A percentile compares a stretch with the other conserved stretches of the same genome.
phyloP scores from a whole-genome alignment of 2,329 filamentous ascomycete genomes.

The Diaporthe vexans region DNA sequence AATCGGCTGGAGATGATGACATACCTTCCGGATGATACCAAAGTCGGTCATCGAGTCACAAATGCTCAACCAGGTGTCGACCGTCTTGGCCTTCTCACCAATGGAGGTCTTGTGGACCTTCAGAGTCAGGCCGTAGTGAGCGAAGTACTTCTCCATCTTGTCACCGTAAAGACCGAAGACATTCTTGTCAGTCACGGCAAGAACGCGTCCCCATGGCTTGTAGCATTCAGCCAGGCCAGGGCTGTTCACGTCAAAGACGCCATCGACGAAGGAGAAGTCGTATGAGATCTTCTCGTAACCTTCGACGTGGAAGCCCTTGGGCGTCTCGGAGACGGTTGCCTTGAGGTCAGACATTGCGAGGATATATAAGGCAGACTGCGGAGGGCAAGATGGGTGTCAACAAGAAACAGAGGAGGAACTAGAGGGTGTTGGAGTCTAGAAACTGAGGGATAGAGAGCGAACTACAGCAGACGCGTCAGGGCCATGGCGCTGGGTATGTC shows the following conservation, averaged over 20 bases:
- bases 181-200: constrained; percentile 80
- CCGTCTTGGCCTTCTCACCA: constrained; percentile 81
- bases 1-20: neutral
- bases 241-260: constrained; percentile 74
- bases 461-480: neutral
- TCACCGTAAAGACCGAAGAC: constrained; percentile 78
- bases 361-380: neutral
- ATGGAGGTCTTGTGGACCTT: constrained; percentile 81
- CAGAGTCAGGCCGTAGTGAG: constrained; percentile 72
- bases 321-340: constrained; percentile 74
- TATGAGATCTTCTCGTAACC: constrained; percentile 84
- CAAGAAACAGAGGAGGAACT: neutral
- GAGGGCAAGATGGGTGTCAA: neutral
- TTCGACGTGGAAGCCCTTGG: constrained; percentile 77
- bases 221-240: constrained; percentile 75
- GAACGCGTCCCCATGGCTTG: constrained; percentile 72
- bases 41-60: constrained; percentile 83
- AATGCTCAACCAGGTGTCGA: constrained; percentile 77
- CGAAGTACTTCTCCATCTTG: constrained; percentile 77
- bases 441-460: neutral
- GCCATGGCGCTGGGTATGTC: neutral
- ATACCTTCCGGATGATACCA: constrained; percentile 74
- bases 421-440: constrained; percentile 1
- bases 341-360: constrained; percentile 77
- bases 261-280: constrained; percentile 80